Base-by-base conservation (phyloP, 2,329 filamentous ascomycete genomes). In the Aspergillus arachidicola region DNA sequence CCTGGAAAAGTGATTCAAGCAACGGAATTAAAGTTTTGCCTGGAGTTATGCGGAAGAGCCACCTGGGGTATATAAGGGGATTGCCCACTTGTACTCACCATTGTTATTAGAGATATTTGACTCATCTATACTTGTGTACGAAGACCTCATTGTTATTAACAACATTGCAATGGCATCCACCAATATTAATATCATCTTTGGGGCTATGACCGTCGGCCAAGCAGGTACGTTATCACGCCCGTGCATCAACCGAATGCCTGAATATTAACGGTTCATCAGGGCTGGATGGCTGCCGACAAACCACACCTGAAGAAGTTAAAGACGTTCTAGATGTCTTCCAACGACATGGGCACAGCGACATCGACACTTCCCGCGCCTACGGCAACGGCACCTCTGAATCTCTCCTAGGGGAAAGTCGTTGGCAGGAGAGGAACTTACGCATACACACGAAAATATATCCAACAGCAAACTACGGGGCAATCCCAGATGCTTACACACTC, bases 361-460 rank as follows among this genome's bases (percentile, higher is more conserved):
- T 75, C 32, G 74, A 75, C 61, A 75, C 73, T 2, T 67, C 73
- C 4, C 70, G 72, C 12, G 66, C 65, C 50, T 75, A 76, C 50
- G 64, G 66, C 11, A 57, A 55, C 23, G 72, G 68, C n/a, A 66
- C 68, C 2, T 71, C 71, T 2, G 74, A 74, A 69, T 74, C 80
- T 57, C 78, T 78, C 54, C 78, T 86, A 10, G 53, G 57, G 1
- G 80, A 77, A 36, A 28, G 12, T 12, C n/a, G 55, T 16, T 60
- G 50, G 76, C 65, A 79, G 51, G 59, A 72, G 12, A 74, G 79
- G 28, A 75, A 75, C 26, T 67, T 82, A 23, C 59, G 72, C n/a
- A 75, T 83, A 68, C 80, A 78, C 58, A 83, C 81, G 0, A 83
- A 83, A 60, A 69, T 80, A 38, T 80, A 73, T 64, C 73, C 79